These are phyloP conservation scores for Thinopyrum obtusiflorum DNA, from an alignment of 202 grass and related monocot genomes.

Conservation along the genomic window DNA sequence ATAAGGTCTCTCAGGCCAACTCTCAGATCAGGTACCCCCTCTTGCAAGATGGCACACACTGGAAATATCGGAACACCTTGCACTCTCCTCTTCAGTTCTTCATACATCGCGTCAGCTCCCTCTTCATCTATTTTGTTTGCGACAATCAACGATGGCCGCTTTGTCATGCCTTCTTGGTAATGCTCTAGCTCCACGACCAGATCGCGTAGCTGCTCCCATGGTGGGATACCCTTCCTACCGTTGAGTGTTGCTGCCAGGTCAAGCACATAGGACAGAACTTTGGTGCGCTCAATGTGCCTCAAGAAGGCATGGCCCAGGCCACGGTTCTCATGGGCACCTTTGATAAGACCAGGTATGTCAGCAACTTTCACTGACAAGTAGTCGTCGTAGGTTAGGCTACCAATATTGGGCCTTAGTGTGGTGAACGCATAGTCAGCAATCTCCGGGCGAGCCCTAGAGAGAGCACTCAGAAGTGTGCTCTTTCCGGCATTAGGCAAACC, in stretches of 20 bases:
- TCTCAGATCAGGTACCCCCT: slow-evolving; percentile 77
- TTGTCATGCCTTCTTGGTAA: slow-evolving; percentile 83
- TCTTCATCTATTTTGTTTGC: slow-evolving; percentile 95
- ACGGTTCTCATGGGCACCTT: slow-evolving; percentile 81
- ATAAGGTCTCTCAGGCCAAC: slow-evolving; percentile 66
- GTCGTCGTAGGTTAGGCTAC: slow-evolving; percentile 77
- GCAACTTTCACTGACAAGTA: slow-evolving; percentile 84
- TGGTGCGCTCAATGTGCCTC: slow-evolving; percentile 94
- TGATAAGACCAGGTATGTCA: slow-evolving; percentile 88
- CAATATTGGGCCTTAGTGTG: slow-evolving; percentile 84
- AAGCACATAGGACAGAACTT: slow-evolving; percentile 78
- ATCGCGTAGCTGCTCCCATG: slow-evolving; percentile 84
- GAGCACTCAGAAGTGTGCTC: slow-evolving; percentile 79
- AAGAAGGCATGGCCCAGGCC: slow-evolving; percentile 94
- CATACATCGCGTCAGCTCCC: slow-evolving; percentile 49
- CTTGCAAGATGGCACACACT: slow-evolving; percentile 76
- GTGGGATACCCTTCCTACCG: slow-evolving; percentile 64
- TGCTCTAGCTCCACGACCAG: slow-evolving; percentile 69
- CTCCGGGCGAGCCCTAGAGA: slow-evolving; percentile 72
- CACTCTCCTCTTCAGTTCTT: slow-evolving; percentile 71
- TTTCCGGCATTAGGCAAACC: slow-evolving; percentile 90
- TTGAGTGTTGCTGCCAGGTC: slow-evolving; percentile 69
- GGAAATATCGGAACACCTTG: slow-evolving; percentile 68
- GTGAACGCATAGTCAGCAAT: slow-evolving; percentile 91
- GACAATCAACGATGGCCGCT: slow-evolving; percentile 66